phyloP scores from a whole-genome alignment of 2,329 filamentous ascomycete genomes.

The Neopestalotiopsis rosae region DNA sequence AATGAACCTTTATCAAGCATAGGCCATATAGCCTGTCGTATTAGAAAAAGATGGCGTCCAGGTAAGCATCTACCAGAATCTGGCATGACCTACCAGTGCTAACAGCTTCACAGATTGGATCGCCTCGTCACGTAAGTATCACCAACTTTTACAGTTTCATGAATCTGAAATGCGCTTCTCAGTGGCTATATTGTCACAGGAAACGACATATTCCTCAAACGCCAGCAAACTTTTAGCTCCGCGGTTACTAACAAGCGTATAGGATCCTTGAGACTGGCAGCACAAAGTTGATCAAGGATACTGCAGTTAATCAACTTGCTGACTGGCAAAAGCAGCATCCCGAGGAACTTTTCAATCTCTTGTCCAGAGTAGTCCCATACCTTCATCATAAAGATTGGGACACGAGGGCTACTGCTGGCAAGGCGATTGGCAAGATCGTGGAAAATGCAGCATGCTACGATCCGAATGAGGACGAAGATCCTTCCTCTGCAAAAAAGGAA shows the following conservation, averaged over 20 bases:
- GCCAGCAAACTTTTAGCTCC: neutral
- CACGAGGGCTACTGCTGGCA: conserved; percentile 89
- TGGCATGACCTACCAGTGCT: conserved; percentile 22
- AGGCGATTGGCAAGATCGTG: conserved; percentile 92
- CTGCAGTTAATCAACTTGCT: conserved; percentile 93
- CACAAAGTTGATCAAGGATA: conserved; percentile 94
- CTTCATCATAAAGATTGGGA: conserved; percentile 96
- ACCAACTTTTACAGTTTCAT: neutral
- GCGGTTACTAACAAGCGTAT: conserved; percentile 24
- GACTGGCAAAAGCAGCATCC: conserved; percentile 98
- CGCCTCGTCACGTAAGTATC: conserved; percentile 82
- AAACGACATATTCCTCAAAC: neutral
- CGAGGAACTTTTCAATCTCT: conserved; percentile 94
- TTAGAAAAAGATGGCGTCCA: conserved; percentile 60
- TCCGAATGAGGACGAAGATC: conserved; percentile 77
- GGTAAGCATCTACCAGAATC: conserved; percentile 40
- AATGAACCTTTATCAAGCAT: conserved; percentile 21
- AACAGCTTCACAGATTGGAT: conserved; percentile 68
- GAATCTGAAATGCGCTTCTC: neutral
- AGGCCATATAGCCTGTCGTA: conserved; percentile 21
- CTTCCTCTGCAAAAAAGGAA: conserved; percentile 49
- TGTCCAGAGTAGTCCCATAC: conserved; percentile 94
- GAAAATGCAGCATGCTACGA: conserved; percentile 88
- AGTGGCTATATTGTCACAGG: neutral
- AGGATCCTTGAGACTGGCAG: conserved; percentile 97